Base-by-base conservation (phyloP, 768 basidiomycete genomes). In the Coprinellus micaceus region DNA sequence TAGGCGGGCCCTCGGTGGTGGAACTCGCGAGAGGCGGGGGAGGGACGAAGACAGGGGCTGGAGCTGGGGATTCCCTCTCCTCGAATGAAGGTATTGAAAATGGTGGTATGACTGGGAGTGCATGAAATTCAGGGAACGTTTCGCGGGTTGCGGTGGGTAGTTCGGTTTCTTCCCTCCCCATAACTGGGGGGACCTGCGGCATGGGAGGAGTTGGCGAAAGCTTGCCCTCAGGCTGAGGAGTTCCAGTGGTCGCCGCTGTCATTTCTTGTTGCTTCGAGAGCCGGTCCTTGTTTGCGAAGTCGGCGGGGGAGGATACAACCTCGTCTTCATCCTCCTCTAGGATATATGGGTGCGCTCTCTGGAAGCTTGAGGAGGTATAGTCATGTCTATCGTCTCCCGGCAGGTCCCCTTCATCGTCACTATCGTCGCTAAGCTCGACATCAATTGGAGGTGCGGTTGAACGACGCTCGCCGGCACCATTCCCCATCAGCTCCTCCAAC, bases 401-500 rank as follows among this genome's bases (percentile, higher is more conserved):
- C 6, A 28, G 53, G 40, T 82, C 81, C 3, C 29, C 82, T 54
- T 88, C 86, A 21, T 64, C 78, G n/a, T 89, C 89, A 60, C 89
- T 89, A 67, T 90, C 88, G 66, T 91, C 90, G 61, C 88, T 90
- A 62, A 89, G 53, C 64, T 91, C 88, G 25, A 87, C 83, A 25
- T 85, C 79, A 43, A 90, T 89, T 2, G 89, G 89, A 6, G 86
- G 88, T 13, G 72, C 78, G 22, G 68, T 53, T 7, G 30, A 46
- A 41, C 62, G 60, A 29, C 53, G 56, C 61, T 17, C 73, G 66
- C 37, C 67, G 72, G 37, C 56, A 62, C 60, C n/a, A 24, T 69
- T 67, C 49, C 61, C 67, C 49, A 77, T 72, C 54, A 75, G 68
- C 13, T 71, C 75, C 58, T 78, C 77, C 15, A 78, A 66, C 55